A percentile compares a stretch with the other conserved stretches of the same genome.
phyloP scores from a whole-genome alignment of 73 alveolate genomes.

The Paramecium sexaurelia region DNA sequence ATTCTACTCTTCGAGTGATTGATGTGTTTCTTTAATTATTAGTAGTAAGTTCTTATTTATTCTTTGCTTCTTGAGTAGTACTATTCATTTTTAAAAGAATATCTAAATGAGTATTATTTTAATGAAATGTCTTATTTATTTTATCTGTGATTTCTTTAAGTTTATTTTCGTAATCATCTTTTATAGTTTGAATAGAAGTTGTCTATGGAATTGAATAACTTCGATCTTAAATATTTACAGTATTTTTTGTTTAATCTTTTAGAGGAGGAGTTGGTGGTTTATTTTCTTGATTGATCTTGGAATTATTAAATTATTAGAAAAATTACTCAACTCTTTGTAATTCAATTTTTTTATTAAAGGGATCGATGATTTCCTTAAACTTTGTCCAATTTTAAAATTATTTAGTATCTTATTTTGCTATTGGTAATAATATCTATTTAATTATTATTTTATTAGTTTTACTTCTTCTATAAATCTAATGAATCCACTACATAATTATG shows the following conservation, averaged over 20 bases:
- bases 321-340: conserved; percentile 1
- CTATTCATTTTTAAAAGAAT: conserved; percentile 28
- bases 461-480: conserved; percentile 51
- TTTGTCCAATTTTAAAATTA: conserved; percentile 46
- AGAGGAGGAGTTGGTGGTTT: conserved; percentile 27
- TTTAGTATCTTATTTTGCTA: conserved; percentile 45
- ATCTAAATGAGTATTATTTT: conserved; percentile 25
- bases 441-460: neutral
- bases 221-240: neutral
- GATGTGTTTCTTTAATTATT: conserved; percentile 18
- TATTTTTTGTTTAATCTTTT: neutral
- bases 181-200: neutral
- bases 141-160: conserved; percentile 42
- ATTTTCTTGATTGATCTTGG: conserved; percentile 48
- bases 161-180: neutral
- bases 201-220: conserved; percentile 14
- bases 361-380: conserved; percentile 48
- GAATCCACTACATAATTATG: conserved; percentile 51
- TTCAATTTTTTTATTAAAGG: conserved; percentile 41
- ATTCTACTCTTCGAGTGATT: conserved; percentile 27
- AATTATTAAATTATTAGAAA: neutral
- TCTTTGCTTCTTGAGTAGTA: neutral
- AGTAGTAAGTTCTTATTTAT: neutral
- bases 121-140: conserved; percentile 15
- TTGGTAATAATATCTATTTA: conserved; percentile 19